Percentiles rank a stretch among this genome's conserved stretches.
phyloP scores from a whole-genome alignment of 345 rosid species.

The Pugionium dolabratum region DNA sequence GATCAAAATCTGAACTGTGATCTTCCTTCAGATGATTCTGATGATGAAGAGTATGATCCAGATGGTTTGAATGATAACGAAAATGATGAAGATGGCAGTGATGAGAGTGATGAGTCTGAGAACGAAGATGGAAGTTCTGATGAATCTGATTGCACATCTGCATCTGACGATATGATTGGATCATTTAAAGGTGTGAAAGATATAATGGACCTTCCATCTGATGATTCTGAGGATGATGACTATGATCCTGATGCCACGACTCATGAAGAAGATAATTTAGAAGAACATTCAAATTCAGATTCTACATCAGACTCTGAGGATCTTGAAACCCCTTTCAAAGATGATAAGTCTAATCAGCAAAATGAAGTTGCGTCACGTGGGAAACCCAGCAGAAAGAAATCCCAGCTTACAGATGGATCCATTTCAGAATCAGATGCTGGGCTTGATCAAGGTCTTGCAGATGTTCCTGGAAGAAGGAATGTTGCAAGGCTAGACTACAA shows the following conservation, averaged over 20 bases:
- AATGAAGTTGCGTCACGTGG: conserved; percentile 35
- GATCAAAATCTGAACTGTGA: conserved; percentile 57
- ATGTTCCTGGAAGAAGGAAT: conserved; percentile 56
- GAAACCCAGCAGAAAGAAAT: conserved; percentile 34
- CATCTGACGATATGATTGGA: conserved; percentile 56
- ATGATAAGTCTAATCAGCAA: conserved; percentile 40
- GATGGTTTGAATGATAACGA: conserved; percentile 47
- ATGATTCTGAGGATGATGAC: conserved; percentile 91
- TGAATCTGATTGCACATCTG: conserved; percentile 59
- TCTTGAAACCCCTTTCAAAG: conserved; percentile 41
- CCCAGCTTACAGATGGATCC: conserved; percentile 38
- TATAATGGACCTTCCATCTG: conserved; percentile 63
- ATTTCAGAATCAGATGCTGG: conserved; percentile 43
- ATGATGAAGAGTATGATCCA: conserved; percentile 77
- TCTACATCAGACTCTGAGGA: conserved; percentile 83
- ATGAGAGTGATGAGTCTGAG: conserved; percentile 53
- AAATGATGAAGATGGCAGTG: conserved; percentile 48
- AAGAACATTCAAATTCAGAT: conserved; percentile 73
- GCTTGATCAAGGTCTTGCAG: conserved; percentile 42
- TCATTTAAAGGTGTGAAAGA: conserved; percentile 43
- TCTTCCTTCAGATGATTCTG: conserved; percentile 83
- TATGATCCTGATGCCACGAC: conserved; percentile 64
- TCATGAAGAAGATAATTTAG: conserved; percentile 45
- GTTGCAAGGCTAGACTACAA: conserved; percentile 86
- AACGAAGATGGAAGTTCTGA: conserved; percentile 60